These are phyloP conservation scores for Suillus sp. DNA, from an alignment of 768 basidiomycete genomes.

Conservation along the genomic window DNA sequence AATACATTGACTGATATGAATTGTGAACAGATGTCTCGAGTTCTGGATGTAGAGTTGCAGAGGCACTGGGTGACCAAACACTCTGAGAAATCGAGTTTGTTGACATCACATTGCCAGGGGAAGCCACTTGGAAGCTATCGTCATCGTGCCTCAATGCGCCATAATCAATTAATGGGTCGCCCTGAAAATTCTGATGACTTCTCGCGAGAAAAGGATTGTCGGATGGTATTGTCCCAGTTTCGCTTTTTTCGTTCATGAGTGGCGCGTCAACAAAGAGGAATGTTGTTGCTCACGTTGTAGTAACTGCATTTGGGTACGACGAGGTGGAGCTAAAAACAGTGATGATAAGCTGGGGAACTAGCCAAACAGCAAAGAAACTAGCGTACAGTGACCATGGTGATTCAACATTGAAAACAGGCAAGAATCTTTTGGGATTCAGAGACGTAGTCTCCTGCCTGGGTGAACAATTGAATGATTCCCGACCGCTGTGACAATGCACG, in stretches of 20 bases:
- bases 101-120: background rate
- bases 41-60: background rate
- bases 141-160: background rate
- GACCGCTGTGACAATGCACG: background rate
- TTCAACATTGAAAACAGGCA: background rate
- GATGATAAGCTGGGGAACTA: background rate
- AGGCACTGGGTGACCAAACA: background rate
- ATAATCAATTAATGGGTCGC: background rate
- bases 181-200: background rate
- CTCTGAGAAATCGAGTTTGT: background rate
- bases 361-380: background rate
- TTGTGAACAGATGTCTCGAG: background rate
- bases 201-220: background rate
- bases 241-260: background rate
- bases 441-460: background rate
- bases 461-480: background rate
- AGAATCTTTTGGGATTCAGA: background rate
- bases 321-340: background rate
- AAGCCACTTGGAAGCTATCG: background rate
- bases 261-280: background rate
- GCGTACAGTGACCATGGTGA: background rate
- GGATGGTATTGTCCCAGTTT: background rate
- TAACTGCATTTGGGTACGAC: background rate
- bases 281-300: background rate
- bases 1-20: background rate